A percentile compares a stretch with the other conserved stretches of the same genome.
Evolutionary conservation across 2,329 filamentous ascomycete species (phyloP).

Genomic region (Boeremia lycopersici): DNA sequence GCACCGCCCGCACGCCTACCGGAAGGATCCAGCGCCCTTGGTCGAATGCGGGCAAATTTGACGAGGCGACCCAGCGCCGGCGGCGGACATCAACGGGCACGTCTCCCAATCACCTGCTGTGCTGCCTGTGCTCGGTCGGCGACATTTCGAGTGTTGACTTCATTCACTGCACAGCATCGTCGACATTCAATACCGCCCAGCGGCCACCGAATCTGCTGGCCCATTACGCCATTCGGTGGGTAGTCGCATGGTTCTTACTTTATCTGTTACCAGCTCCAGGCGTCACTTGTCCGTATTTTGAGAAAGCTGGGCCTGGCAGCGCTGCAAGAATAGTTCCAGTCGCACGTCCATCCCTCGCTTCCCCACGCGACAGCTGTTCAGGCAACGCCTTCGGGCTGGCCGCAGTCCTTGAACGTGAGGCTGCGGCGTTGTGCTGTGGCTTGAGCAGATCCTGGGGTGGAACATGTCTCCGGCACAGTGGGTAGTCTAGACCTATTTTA

Average conservation of each 20-base stretch:
- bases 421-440: constrained; percentile 16
- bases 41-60: constrained; percentile 17
- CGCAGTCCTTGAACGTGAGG: constrained; percentile 10
- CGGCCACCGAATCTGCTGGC: constrained; percentile 3
- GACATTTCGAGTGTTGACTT: constrained; percentile 12
- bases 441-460: constrained; percentile 15
- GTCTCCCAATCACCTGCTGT: constrained; percentile 7
- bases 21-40: constrained; percentile 20
- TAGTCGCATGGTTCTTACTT: constrained; percentile 16
- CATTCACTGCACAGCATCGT: constrained; percentile 10
- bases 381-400: constrained; percentile 1
- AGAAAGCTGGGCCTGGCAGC: constrained; percentile 1
- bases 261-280: constrained; percentile 25
- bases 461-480: constrained; percentile 8
- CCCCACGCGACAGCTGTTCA: constrained; percentile 10
- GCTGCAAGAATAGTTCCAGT: constrained; percentile 8
- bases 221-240: constrained; percentile 8
- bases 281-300: constrained; percentile 3
- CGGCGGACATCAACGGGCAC: constrained; percentile 19
- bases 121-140: constrained; percentile 1
- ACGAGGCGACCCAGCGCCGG: constrained; percentile 19
- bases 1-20: constrained; percentile 11
- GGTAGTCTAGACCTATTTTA: neutral
- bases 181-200: constrained; percentile 9
- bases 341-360: neutral